Base-by-base conservation (phyloP, 371 early-diverging fungal species). In the Smittium culicis region DNA sequence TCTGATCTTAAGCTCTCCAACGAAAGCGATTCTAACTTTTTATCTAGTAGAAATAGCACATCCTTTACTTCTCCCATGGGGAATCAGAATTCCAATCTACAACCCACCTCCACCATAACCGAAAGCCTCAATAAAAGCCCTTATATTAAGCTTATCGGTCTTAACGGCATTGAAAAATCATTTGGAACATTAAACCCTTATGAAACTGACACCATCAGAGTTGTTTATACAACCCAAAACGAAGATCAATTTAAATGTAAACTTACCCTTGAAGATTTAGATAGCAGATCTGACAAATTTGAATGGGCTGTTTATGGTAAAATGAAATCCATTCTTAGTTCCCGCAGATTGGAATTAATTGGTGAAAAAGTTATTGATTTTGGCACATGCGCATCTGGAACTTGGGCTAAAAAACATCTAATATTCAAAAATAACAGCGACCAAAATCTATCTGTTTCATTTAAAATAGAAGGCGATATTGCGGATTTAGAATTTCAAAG, bases 161-260 rank as follows among this genome's bases (percentile, higher is more conserved):
- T 64, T 64, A 32, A 68, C 67, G 70, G 33, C 30, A 31, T 68
- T 31, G 54, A 54, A 66, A 20, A 67, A 64, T 32, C 2, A 30
- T 54, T 54, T 30, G 76, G 73, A 25, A 74, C 73, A 11, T 70
- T 67, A 17, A 65, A 78, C 60, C 65, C 66, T 27, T 62, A 69
- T 33, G 71, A 80, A 24, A 85, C 88, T 1, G 82, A 91, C 35
- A 81, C 83, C 16, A 82, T 89, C 57, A 83, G 94, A 3, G 83
- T 92, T 11, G 79, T 94, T 60, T 97, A 94, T 76, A 85, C 84
- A 35, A 94, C 97, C 5, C 85, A 80, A 32, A 88, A 89, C 54
- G 82, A 87, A 14, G 98, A 96, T 24, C 95, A 95, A 71, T 92
- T 89, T 72, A 82, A 81, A 45, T 92, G 88, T 70, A 92, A 93